Evolutionary conservation across 225 moss, liverwort and hornwort species (phyloP), one percentile per base, ranked within the genome.

Genomic region (Straminergon stramineum): DNA sequence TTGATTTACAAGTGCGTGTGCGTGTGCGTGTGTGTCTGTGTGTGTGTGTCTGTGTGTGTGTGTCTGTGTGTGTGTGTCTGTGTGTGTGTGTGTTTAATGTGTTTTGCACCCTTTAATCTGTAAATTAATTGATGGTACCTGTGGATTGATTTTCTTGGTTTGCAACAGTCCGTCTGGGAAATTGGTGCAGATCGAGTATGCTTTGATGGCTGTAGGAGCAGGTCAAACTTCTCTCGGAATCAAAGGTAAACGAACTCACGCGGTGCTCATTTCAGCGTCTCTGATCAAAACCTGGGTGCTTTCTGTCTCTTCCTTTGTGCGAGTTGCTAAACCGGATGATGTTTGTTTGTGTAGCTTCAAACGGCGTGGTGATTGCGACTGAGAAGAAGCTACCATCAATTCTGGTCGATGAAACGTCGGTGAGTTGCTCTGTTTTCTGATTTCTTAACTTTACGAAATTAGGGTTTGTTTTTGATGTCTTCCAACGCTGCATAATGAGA

Each of bases 111-210:
- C 55, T n/a, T 3, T 16, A 16, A 15, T 30, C 13, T 34, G 65
- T 65, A 65, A 16, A 65, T 65, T 65, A 34, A 65, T 65, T 65
- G 65, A 65, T 75, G 75, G 67, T 48, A 7, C 30, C 24, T 82
- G 4, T 41, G 75, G 48, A 76, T 63, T 86, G 78, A 86, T 64
- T 53, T 39, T 63, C 22, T 16, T 31, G 86, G 78, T 53, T 87
- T 55, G 79, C 65, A 32, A 79, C 79, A 87, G 87, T 79, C 98
- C 97, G 27, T 95, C 97, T 37, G 97, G 98, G 82, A 98, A 98
- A 92, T 93, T 98, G 90, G 98, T 98, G 92, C 98, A 98, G 92
- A 98, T 98, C 75, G 98, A 98, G 93, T 97, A 98, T 94, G 98
- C 98, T 51, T 96, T 98, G 84, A 97, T 97, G 96, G 98, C 98